Percentiles rank a stretch among this genome's conserved stretches.
Evolutionary conservation across 2,329 filamentous ascomycete genomes (phyloP).

Genomic region (Neonectria faginata): DNA sequence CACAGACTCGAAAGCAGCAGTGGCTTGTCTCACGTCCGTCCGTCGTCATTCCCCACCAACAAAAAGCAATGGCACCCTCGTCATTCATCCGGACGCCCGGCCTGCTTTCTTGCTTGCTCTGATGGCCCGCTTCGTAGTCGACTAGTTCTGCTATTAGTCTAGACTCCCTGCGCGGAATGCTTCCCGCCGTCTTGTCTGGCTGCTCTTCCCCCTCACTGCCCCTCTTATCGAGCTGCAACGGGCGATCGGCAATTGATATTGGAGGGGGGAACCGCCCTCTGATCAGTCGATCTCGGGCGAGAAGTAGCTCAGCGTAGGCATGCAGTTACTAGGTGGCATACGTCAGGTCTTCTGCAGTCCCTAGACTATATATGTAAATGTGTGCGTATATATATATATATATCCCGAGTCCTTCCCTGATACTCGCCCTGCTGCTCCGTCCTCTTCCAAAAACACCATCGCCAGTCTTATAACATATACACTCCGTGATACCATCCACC

Average conservation of each 20-base stretch:
- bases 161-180: neutral
- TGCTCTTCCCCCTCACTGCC: neutral
- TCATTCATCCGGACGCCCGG: conserved; percentile 1
- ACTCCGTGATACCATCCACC: conserved; percentile 5
- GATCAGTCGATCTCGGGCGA: neutral
- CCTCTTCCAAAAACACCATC: neutral
- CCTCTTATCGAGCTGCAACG: neutral
- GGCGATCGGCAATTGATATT: conserved; percentile 1
- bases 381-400: neutral
- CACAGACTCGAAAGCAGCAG: neutral
- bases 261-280: neutral
- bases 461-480: neutral
- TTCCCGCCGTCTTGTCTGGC: neutral
- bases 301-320: neutral
- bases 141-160: too few relatives aligned
- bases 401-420: neutral
- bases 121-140: neutral
- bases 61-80: neutral
- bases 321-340: neutral
- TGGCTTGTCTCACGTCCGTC: neutral
- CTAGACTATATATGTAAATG: neutral
- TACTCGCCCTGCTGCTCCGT: neutral
- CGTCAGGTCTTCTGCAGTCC: neutral
- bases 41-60: neutral
- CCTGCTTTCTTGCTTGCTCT: too few relatives aligned